phyloP scores from a whole-genome alignment of 768 basidiomycete genomes.

The Boletellus emodensis region DNA sequence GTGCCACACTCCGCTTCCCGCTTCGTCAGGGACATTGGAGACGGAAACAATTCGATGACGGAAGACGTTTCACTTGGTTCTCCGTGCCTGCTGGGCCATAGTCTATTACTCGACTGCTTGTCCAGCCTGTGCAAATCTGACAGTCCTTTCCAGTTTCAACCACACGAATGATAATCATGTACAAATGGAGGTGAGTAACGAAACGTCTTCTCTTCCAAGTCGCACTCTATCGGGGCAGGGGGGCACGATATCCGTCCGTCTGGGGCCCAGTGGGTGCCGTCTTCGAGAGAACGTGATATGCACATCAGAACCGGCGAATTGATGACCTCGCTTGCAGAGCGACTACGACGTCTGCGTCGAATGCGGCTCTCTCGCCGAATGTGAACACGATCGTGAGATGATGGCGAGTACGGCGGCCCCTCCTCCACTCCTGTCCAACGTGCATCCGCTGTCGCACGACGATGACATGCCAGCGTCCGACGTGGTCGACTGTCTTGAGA shows the following conservation, averaged over 20 bases:
- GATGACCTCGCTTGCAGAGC: constrained; percentile 39
- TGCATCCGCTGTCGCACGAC: constrained; percentile 13
- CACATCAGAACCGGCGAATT: constrained; percentile 2
- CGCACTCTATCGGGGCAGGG: constrained; percentile 18
- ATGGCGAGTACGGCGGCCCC: constrained; percentile 2
- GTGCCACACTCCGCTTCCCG: not conserved
- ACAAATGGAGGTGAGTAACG: constrained; percentile 60
- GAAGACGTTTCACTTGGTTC: not conserved
- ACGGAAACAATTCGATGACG: not conserved
- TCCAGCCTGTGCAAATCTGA: constrained; percentile 15
- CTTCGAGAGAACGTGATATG: not conserved
- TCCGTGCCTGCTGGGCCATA: not conserved
- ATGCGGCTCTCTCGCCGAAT: constrained; percentile 67
- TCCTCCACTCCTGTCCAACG: not conserved
- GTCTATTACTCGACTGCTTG: not conserved
- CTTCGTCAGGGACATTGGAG: not conserved
- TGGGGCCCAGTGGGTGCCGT: not conserved
- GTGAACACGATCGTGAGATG: constrained; percentile 55
- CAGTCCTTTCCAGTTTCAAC: constrained; percentile 54
- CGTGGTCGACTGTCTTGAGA: constrained; percentile 51
- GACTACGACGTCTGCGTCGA: constrained; percentile 70
- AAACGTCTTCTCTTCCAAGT: constrained; percentile 12
- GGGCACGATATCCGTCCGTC: not conserved
- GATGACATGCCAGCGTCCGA: constrained; percentile 4
- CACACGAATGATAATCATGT: constrained; percentile 65